Percentiles rank a stretch among this genome's conserved stretches.
These are phyloP conservation scores for Vitis rupestris DNA, from an alignment of 164 flowering plant genomes.

Conservation along the genomic window DNA sequence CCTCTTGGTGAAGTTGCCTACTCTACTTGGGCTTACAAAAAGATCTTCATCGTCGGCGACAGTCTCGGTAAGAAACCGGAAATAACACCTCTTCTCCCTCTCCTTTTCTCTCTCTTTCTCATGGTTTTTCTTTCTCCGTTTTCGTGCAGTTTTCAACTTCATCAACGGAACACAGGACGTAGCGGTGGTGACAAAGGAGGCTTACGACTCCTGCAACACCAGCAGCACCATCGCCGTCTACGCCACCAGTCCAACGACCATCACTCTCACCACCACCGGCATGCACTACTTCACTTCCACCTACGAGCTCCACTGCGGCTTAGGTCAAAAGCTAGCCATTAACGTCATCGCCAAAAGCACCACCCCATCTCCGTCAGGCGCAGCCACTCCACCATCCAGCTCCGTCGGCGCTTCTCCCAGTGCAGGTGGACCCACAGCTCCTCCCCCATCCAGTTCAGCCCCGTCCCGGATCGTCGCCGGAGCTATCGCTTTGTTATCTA, in stretches of 20 bases:
- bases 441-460: conserved; percentile 4
- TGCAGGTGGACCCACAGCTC: not conserved
- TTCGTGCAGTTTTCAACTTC: conserved; percentile 34
- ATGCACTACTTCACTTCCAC: conserved; percentile 34
- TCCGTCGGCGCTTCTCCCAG: not conserved
- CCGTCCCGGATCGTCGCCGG: not conserved
- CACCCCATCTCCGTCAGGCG: conserved; percentile 4
- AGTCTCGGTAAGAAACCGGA: too few relatives aligned
- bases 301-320: conserved; percentile 21
- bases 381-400: conserved; percentile 2
- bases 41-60: too few relatives aligned
- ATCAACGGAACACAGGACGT: conserved; percentile 24
- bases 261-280: conserved; percentile 28
- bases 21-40: not conserved
- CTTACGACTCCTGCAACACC: conserved; percentile 24
- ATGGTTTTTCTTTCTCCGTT: not conserved
- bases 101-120: not conserved
- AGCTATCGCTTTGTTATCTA: too few relatives aligned
- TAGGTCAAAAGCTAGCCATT: conserved; percentile 35
- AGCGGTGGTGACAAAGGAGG: conserved; percentile 26
- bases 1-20: not conserved
- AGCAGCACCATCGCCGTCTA: conserved; percentile 8
- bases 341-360: conserved; percentile 23
- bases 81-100: not conserved
- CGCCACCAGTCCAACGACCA: conserved; percentile 22